Evolutionary conservation across 2,329 filamentous ascomycete genomes (phyloP), one percentile per base, ranked within the genome.

Genomic region (Neofusicoccum sp.): DNA sequence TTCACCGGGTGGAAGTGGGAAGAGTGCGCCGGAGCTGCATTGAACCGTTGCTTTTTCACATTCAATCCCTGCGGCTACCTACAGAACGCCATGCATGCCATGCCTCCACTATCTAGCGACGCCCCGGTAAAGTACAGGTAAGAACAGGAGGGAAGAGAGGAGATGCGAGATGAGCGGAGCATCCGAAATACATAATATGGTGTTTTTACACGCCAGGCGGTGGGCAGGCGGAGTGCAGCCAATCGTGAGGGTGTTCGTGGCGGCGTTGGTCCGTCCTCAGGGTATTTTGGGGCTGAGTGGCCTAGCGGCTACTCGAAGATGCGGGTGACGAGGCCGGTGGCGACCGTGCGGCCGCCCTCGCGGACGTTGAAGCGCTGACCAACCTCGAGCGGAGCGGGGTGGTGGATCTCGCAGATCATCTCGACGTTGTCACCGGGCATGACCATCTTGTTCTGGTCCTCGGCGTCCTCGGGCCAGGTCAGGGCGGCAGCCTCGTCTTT

Each of bases 341-440:
- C 73, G 49, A 76, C 73, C 36, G 73, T 76, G 60, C 91, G 87
- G 71, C 93, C 93, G 82, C 95, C 95, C 83, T 99, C 95, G 79
- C 95, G 91, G 75, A 99, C 87, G 84, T 98, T 99, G 86, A 99
- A 95, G 71, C 95, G 90, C 83, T 97, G 91, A 69, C 95, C 93
- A 65, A 86, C 81, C 82, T 99, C 95, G 65, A 97, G 80, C 63
- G 93, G 93, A 71, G 96, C 86, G 65, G 93, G 91, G 78, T 89
- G 82, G 79, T 91, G 86, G 73, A 96, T 87, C 70, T 89, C 86
- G 76, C 92, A 89, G 66, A 95, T 81, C 93, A 99, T 97, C 84
- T 99, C 95, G 68, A 96, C 87, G 79, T 99, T 99, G 85, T 99
- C 95, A 77, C 95, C 95, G 57, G 95, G 95, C 92, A 96, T 96